These are phyloP conservation scores for Fusarium mexicanum DNA, from an alignment of 2,329 filamentous ascomycete genomes.

Conservation along the genomic window DNA sequence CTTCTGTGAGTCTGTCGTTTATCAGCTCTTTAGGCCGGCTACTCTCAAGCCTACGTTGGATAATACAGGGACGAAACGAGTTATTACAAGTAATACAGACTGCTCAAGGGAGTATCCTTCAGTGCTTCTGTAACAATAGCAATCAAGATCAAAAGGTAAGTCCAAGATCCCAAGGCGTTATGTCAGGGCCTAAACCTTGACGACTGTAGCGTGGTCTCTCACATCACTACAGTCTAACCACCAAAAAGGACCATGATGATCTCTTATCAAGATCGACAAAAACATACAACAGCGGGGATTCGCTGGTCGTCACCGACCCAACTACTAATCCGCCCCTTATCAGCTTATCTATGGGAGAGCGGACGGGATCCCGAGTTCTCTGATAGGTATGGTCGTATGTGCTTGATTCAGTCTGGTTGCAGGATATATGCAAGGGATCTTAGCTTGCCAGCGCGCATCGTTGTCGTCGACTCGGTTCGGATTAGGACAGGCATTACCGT, in stretches of 20 bases:
- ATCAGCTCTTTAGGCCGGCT: not conserved
- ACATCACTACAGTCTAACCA: not conserved
- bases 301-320: not conserved
- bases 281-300: slow-evolving; percentile 1
- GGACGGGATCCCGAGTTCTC: not conserved
- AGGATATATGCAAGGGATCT: fast-evolving
- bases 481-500: not conserved
- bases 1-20: not conserved
- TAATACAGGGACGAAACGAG: no score
- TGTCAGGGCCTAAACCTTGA: no score
- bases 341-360: not conserved
- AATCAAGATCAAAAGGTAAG: not conserved
- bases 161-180: fast-evolving
- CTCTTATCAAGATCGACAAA: not conserved
- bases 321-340: not conserved
- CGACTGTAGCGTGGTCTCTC: fast-evolving
- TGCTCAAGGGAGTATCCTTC: fast-evolving
- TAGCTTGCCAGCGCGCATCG: no score
- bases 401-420: fast-evolving
- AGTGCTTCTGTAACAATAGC: not conserved
- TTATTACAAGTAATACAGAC: not conserved
- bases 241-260: not conserved
- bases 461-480: no score
- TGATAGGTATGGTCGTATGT: not conserved
- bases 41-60: not conserved